These are phyloP conservation scores for Eucalyptus erythrocorys DNA, from an alignment of 345 rosid species.

Conservation along the genomic window DNA sequence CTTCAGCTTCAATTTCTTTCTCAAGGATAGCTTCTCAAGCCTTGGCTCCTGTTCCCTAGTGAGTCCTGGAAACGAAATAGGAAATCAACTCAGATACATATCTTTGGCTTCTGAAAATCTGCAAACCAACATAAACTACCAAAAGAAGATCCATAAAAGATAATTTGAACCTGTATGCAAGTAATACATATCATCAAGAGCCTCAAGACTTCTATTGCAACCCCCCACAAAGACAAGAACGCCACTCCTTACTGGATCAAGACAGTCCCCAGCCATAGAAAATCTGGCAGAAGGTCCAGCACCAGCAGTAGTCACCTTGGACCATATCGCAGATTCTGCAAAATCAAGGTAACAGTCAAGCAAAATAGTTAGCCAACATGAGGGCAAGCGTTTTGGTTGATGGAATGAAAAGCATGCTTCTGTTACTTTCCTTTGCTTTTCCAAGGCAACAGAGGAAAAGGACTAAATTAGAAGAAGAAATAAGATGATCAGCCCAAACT, in stretches of 20 bases:
- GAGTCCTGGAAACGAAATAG: conserved; percentile 30
- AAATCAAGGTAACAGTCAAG: not conserved
- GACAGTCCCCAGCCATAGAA: conserved; percentile 83
- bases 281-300: conserved; percentile 94
- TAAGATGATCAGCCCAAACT: not conserved
- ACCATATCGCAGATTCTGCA: conserved; percentile 83
- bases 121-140: not conserved
- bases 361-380: not conserved
- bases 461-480: not conserved
- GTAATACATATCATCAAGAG: conserved; percentile 87
- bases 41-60: conserved; percentile 41
- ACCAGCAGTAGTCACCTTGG: conserved; percentile 52
- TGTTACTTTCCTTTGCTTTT: not conserved
- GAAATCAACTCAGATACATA: not conserved
- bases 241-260: conserved; percentile 75
- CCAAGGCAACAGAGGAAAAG: not conserved
- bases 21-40: conserved; percentile 66
- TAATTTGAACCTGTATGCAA: conserved; percentile 63
- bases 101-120: not conserved
- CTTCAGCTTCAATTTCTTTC: conserved; percentile 86
- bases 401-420: not conserved
- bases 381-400: not conserved
- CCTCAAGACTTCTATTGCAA: conserved; percentile 92
- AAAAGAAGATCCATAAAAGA: not conserved
- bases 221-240: conserved; percentile 81